A percentile compares a stretch with the other conserved stretches of the same genome.
phyloP scores from a whole-genome alignment of 176 grass and related monocot genomes.

The Hordeum marinum region DNA sequence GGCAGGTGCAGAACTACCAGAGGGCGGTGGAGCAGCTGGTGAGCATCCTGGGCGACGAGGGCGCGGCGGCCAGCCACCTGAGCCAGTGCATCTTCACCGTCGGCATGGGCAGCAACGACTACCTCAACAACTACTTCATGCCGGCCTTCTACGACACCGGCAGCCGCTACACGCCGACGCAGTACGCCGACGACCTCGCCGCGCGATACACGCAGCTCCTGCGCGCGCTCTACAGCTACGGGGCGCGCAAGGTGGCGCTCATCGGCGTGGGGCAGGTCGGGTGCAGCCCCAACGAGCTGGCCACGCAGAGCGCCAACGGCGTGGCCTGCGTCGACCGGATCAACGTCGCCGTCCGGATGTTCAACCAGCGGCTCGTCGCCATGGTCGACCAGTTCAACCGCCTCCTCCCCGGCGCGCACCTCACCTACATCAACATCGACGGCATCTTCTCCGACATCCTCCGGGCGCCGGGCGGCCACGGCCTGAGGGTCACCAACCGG shows the following conservation, averaged over 20 bases:
- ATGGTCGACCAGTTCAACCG: constrained; percentile 65
- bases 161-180: constrained; percentile 57
- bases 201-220: constrained; percentile 47
- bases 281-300: constrained; percentile 79
- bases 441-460: constrained; percentile 66
- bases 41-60: constrained; percentile 54
- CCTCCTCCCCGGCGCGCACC: constrained; percentile 60
- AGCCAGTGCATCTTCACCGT: constrained; percentile 88
- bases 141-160: constrained; percentile 59
- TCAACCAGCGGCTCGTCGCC: constrained; percentile 47
- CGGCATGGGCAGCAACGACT: constrained; percentile 96
- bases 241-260: constrained; percentile 81
- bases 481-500: constrained; percentile 54
- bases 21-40: constrained; percentile 64
- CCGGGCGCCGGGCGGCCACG: constrained; percentile 29
- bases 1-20: constrained; percentile 78
- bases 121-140: constrained; percentile 99
- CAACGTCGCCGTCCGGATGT: constrained; percentile 60
- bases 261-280: constrained; percentile 76
- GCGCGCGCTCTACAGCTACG: constrained; percentile 55
- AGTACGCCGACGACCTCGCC: constrained; percentile 56
- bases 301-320: constrained; percentile 61
- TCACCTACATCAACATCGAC: constrained; percentile 74
- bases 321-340: constrained; percentile 62
- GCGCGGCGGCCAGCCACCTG: constrained; percentile 54